These are phyloP conservation scores for Jackrogersella minutella DNA, from an alignment of 495 filamentous ascomycete genomes.

Conservation along the genomic window DNA sequence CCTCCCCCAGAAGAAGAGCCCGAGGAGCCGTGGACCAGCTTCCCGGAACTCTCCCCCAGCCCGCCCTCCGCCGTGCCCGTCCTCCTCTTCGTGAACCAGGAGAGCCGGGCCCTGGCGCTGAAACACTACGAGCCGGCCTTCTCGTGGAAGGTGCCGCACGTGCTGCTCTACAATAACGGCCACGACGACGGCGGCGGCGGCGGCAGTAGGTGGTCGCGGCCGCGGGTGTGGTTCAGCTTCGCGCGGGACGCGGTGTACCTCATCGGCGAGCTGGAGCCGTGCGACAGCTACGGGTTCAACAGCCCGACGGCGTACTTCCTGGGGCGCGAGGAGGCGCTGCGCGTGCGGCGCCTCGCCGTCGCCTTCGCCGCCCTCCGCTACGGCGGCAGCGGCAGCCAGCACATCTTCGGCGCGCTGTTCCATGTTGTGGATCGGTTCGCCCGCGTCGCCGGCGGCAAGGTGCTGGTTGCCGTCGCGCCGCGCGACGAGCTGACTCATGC, in stretches of 20 bases:
- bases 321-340: constrained; percentile 44
- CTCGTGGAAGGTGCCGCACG: constrained; percentile 48
- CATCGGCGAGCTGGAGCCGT: constrained; percentile 53
- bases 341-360: constrained; percentile 46
- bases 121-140: constrained; percentile 54
- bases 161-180: constrained; percentile 25
- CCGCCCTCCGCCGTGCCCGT: constrained; percentile 41
- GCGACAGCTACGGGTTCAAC: constrained; percentile 51
- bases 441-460: constrained; percentile 22
- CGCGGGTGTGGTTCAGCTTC: constrained; percentile 53
- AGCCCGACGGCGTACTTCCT: constrained; percentile 54
- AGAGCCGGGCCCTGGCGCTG: constrained; percentile 53
- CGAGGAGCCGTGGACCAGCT: constrained; percentile 11
- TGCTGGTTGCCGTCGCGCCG: constrained; percentile 46
- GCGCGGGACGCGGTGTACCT: constrained; percentile 50
- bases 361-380: constrained; percentile 48
- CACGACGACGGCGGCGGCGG: not conserved
- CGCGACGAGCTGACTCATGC: constrained; percentile 43
- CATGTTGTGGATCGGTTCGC: constrained; percentile 52
- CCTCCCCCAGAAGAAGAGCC: not conserved
- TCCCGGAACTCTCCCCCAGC: not conserved
- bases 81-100: constrained; percentile 51
- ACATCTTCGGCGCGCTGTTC: constrained; percentile 52
- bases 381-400: constrained; percentile 42
- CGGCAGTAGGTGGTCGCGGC: constrained; percentile 24